Base-by-base conservation (phyloP, 2,329 filamentous ascomycete species). In the Fusarium lyarnte region DNA sequence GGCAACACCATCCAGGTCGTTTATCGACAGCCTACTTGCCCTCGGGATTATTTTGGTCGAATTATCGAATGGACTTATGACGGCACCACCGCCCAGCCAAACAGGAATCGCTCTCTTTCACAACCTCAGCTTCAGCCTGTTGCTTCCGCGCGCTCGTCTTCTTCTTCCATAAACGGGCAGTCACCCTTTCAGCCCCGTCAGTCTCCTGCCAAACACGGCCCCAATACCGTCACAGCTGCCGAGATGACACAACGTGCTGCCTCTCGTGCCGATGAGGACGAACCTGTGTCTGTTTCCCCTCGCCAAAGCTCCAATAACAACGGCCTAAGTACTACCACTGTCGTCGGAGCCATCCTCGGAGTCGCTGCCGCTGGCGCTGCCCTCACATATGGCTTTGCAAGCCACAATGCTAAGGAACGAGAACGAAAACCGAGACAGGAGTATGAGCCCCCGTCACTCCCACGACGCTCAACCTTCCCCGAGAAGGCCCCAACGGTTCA, bases 1-100 rank as follows among this genome's bases (percentile, higher is more conserved):
- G 93, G 93, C 55, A 97, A 97, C 83, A 92, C 88, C 75, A 90
- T 97, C 79, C 93, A 96, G 78, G 92, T 93, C 35, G 89, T 95
- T 54, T 92, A 90, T 42, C 73, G 76, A 43, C 80, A 80, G 38
- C 73, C 72, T 64, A 63, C 63, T n/a, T 66, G 69, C 42, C 61
- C 73, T 42, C 70, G 72, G 49, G 82, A 84, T 55, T 75, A 86
- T 70, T 81, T 80, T 58, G 82, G 78, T 69, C 85, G 83, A 47
- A 84, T 87, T 62, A 77, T 88, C 33, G 79, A 84, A 67, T 88
- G 86, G 86, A 85, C 85, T 62, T 83, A 85, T 72, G 83, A 86
- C 78, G 80, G 84, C 49, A 81, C 82, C 55, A 69, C 73, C 69
- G 55, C 45, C 29, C 66, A 23, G 65, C 60, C 54, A 49, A 58